Base-by-base conservation (phyloP, 75 land plant species). In the Pinus taeda region DNA sequence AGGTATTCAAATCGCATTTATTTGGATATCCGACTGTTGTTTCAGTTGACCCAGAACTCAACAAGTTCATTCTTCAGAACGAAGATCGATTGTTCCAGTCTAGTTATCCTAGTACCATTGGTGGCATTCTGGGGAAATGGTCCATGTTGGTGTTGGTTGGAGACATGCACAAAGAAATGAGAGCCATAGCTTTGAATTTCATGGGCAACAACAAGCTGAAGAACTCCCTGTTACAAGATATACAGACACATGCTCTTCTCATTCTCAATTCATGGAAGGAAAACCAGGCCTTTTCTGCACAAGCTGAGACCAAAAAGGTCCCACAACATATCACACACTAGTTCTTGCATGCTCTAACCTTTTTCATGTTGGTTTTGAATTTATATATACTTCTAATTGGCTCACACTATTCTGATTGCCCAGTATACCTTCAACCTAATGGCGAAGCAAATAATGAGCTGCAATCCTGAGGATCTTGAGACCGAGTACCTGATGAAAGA, bases 81-180 rank as follows among this genome's bases (percentile, higher is more conserved):
- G 98, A 95, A 77, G 90, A 88, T 66, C 58, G 79, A 29, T 72
- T 88, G 53, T 92, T 92, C 76, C 89, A 92, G 79, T 88, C 90
- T 69, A 92, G 92, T 82, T 92, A 90, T 73, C 95, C 95, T 42
- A 79, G 74, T 57, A 81, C 90, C 62, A 90, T 92, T 21, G 83
- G 87, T 4, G 92, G 90, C 59, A 92, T 92, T 36, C 88, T 92
- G 33, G 95, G 95, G 57, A 88, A 86, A 61, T 92, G 95, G 95
- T 90, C 92, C 8, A 92, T 92, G 95, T 55, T 90, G 58, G 95
- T 88, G 20, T 33, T 84, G 1, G 92, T 90, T 15, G 95, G 95
- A 60, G 95, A 92, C 71, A 86, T 84, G 84, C 95, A 92, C 73
- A 76, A 80, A 75, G 66, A 85, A 29, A 92, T 92, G 95, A 79